Evolutionary conservation across 116 monocot species (phyloP).

Genomic region (Papilionanthe hybrid): DNA sequence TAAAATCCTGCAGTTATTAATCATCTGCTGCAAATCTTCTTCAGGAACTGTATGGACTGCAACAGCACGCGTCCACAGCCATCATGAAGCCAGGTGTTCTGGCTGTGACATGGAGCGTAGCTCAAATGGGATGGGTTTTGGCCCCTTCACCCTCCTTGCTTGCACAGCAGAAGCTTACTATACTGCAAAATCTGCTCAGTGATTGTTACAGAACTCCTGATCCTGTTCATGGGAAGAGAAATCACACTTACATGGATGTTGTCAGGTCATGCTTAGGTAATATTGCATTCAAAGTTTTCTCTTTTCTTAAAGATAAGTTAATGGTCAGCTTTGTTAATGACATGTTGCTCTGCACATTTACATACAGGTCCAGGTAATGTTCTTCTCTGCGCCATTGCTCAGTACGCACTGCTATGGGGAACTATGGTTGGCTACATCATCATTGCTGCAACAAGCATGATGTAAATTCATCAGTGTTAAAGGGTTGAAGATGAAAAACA

Average conservation of each 20-base stretch:
- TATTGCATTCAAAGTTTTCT: neutral
- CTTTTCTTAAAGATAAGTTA: no score
- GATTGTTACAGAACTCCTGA: slow-evolving; percentile 73
- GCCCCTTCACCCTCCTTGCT: slow-evolving; percentile 39
- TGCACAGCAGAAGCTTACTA: slow-evolving; percentile 63
- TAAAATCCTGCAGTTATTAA: no score
- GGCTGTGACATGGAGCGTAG: slow-evolving; percentile 75
- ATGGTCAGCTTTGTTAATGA: no score
- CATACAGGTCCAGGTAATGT: slow-evolving; percentile 45
- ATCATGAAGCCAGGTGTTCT: slow-evolving; percentile 63
- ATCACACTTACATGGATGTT: slow-evolving; percentile 73
- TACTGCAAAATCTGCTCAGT: slow-evolving; percentile 47
- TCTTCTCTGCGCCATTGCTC: slow-evolving; percentile 41
- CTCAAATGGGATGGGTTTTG: slow-evolving; percentile 78
- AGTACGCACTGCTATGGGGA: slow-evolving; percentile 62
- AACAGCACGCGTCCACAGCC: slow-evolving; percentile 59
- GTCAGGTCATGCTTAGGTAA: slow-evolving; percentile 58
- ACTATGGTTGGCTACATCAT: slow-evolving; percentile 65
- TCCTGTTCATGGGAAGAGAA: slow-evolving; percentile 53
- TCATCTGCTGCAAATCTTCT: neutral
- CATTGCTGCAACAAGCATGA: slow-evolving; percentile 51
- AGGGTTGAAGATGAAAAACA: neutral
- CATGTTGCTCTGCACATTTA: neutral
- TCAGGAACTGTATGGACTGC: slow-evolving; percentile 66
- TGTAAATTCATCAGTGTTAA: slow-evolving; percentile 27